Conservation (phyloP, 2,329 filamentous ascomycete genomes). For the Fusarium sp. region DNA sequence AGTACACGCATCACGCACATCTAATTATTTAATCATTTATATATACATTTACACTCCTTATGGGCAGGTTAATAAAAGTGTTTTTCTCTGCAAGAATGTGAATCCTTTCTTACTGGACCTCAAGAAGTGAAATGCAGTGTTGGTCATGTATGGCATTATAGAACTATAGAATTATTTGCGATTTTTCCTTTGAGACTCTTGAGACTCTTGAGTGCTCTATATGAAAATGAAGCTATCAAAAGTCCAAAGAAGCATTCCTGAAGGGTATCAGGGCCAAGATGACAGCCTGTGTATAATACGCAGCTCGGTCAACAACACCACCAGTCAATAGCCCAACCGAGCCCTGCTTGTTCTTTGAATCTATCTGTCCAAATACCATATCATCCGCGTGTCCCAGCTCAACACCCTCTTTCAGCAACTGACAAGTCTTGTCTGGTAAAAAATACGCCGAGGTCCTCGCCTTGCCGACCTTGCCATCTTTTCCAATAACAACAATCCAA, state of each 20-base stretch:
- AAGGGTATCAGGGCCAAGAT: constrained; percentile 54
- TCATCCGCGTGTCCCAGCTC: constrained; percentile 54
- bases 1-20: constrained; percentile 1
- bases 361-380: constrained; percentile 47
- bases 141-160: not conserved
- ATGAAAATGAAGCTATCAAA: constrained; percentile 17
- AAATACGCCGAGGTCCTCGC: constrained; percentile 52
- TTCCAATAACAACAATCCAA: constrained; percentile 49
- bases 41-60: not conserved
- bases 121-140: too few species aligned
- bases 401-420: constrained; percentile 46
- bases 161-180: not conserved
- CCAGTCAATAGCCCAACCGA: constrained; percentile 53
- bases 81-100: not conserved
- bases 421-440: constrained; percentile 49
- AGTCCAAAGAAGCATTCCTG: constrained; percentile 48
- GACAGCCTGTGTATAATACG: constrained; percentile 51
- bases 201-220: not conserved
- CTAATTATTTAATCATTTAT: constrained; percentile 7
- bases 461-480: constrained; percentile 45
- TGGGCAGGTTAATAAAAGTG: not conserved
- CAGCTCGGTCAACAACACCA: constrained; percentile 48
- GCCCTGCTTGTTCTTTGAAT: constrained; percentile 51
- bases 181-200: not conserved
- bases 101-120: not conserved